Evolutionary conservation across 192 early-diverging fungal genomes (phyloP), one percentile per base, ranked within the genome.

Genomic region (Mortierella hygrophila): DNA sequence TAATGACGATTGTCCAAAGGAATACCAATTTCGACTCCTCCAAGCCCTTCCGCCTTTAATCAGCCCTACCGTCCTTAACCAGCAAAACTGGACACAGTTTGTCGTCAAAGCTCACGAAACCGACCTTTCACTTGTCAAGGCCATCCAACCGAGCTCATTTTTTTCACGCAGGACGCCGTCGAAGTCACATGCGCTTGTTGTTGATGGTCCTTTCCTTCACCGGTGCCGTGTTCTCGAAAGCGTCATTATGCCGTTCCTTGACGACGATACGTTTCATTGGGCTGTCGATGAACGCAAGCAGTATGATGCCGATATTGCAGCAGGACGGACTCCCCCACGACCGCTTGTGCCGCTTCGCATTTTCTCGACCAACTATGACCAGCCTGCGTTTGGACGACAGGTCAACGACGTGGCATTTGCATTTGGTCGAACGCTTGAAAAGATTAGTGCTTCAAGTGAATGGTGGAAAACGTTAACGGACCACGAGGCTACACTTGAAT

Each of bases 261-360:
- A 57, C 6, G 55, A 54, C 20, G 41, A 11, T 10, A 23, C 26
- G 5, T 82, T 82, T 40, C 44, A 21, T 18, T 82, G 75, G 81
- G 81, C 81, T n/a, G 52, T 42, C 13, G 38, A 82, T 21, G 80
- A 76, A 18, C 37, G 46, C 4, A 76, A 1, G 10, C 54, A 57
- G 8, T n/a, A 21, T 11, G 35, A 40, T 4, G 11, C 35, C 35
- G 29, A 40, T 5, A 69, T 40, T 40, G 68, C 4, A 35, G 32
- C 68, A 11, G 35, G 29, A 35, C 4, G 13, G 4, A 38, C 38
- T 21, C 16, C 20, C 3, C 18, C 0, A n/a, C 23, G 23, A 57
- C 55, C 55, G 8, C 55, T 57, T 57, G 23, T 57, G 6, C 55
- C 52, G 21, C 55, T 57, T 21, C 55, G 23, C 20, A 26, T 8